Evolutionary conservation across 2,329 filamentous ascomycete genomes (phyloP), one percentile per base, ranked within the genome.

Genomic region (Emmonsia crescens): DNA sequence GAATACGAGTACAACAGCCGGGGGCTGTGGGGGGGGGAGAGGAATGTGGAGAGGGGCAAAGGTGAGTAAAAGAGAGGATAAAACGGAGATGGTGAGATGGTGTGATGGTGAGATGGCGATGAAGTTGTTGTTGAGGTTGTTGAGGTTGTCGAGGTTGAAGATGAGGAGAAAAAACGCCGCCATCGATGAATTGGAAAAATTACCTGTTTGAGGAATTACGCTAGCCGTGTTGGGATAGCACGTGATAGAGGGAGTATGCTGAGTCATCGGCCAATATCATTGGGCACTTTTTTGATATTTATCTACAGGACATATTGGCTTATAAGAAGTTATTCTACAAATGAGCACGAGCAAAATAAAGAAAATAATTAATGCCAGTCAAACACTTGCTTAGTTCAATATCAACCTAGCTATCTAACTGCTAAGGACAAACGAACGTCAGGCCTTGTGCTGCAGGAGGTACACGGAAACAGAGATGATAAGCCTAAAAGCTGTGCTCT

Each of bases 91-190:
- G 33, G n/a, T 16, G 33, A 56, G 8, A n/a, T 27, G 29, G 29
- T n/a, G n/a, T n/a, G 14, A 16, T 14, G 12, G 21, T 6, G 21
- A 49, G 46, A n/a, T 49, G 14, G 31, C 12, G 36, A 21, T 44
- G 60, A 59, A n/a, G 66, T 60, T 65, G 67, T 63, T 63, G 61
- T 5, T 31, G 27, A 31, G 21, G 48, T 51, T 51, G 65, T 66
- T 63, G 57, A 48, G 42, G 51, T 63, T 52, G 59, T 62, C 14
- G 51, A 21, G 19, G 31, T 46, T 46, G 42, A 46, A 49, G 21
- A 49, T 5, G 4, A 49, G 27, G 24, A 24, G 8, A 49, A 3
- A 36, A 8, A 5, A 3, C 6, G 33, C 6, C 33, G 33, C 9
- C 10, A 9, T n/a, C 6, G n/a, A 8, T 21, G 49, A 31, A 36